These are phyloP conservation scores for Gentiana dahurica DNA, from an alignment of 257 asterid genomes.

Conservation along the genomic window DNA sequence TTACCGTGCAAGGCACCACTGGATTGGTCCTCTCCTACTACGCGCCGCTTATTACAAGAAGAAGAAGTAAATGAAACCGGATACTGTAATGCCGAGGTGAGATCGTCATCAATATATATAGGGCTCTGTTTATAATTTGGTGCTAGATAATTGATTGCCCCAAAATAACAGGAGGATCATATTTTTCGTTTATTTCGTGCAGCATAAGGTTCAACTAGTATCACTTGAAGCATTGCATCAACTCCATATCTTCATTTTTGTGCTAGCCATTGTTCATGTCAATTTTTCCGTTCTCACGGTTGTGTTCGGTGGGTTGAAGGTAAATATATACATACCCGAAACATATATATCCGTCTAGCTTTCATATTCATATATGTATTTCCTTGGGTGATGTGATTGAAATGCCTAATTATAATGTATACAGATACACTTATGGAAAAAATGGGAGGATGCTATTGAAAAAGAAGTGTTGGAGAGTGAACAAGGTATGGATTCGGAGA, in stretches of 20 bases:
- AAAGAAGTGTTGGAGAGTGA: conserved; percentile 38
- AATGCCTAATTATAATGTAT: conserved; percentile 7
- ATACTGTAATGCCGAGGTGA: conserved; percentile 28
- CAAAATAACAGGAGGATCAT: not conserved
- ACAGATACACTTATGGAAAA: conserved; percentile 90
- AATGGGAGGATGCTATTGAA: conserved; percentile 76
- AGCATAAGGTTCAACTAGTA: conserved; percentile 50
- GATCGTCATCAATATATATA: not conserved
- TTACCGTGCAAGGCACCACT: conserved; percentile 22
- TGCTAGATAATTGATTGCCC: too few relatives aligned
- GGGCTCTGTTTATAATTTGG: too few relatives aligned
- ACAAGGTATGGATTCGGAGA: not conserved
- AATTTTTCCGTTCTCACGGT: conserved; percentile 54
- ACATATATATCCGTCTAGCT: too few relatives aligned
- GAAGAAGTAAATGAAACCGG: conserved; percentile 16
- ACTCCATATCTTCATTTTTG: conserved; percentile 74
- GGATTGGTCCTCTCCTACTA: conserved; percentile 10
- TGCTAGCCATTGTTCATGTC: conserved; percentile 59
- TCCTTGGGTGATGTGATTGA: not conserved
- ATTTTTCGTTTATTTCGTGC: conserved; percentile 3
- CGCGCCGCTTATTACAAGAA: conserved; percentile 13
- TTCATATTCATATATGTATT: too few relatives aligned
- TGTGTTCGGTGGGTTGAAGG: conserved; percentile 57
- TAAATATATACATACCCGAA: conserved; percentile 2
- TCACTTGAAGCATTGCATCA: conserved; percentile 57